phyloP scores from a whole-genome alignment of 805 yeast species.

The Nakazawaea ernobii region DNA sequence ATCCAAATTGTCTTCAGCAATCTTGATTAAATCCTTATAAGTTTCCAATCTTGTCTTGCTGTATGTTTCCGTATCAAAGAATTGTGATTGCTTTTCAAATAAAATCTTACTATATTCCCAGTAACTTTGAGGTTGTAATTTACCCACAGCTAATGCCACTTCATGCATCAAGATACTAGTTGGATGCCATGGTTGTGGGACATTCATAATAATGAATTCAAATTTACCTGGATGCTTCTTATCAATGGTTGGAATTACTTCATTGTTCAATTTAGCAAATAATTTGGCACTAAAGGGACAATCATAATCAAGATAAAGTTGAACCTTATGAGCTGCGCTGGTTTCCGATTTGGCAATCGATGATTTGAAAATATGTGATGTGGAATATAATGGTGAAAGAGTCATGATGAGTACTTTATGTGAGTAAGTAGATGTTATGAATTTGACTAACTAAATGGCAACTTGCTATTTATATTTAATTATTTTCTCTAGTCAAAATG shows the following conservation, averaged over 20 bases:
- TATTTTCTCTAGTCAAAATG: too few species aligned
- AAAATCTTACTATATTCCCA: constrained; percentile 53
- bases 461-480: too few species aligned
- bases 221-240: constrained; percentile 41
- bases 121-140: constrained; percentile 44
- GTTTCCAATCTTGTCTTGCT: constrained; percentile 51
- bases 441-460: too few species aligned
- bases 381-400: constrained; percentile 11
- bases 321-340: constrained; percentile 34
- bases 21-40: constrained; percentile 44
- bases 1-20: constrained; percentile 35
- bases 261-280: constrained; percentile 47
- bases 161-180: constrained; percentile 65
- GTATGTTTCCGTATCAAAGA: constrained; percentile 57
- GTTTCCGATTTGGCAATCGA: constrained; percentile 7
- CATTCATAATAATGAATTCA: constrained; percentile 62
- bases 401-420: too few species aligned
- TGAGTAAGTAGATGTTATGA: too few species aligned
- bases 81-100: constrained; percentile 48
- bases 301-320: constrained; percentile 66
- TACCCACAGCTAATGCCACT: constrained; percentile 65
- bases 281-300: constrained; percentile 72
- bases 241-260: constrained; percentile 48
- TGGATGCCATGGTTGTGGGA: constrained; percentile 91
- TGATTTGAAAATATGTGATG: constrained; percentile 12